Percentiles rank a stretch among this genome's conserved stretches.
phyloP scores from a whole-genome alignment of 805 yeast genomes.

The Hanseniaspora singularis region DNA sequence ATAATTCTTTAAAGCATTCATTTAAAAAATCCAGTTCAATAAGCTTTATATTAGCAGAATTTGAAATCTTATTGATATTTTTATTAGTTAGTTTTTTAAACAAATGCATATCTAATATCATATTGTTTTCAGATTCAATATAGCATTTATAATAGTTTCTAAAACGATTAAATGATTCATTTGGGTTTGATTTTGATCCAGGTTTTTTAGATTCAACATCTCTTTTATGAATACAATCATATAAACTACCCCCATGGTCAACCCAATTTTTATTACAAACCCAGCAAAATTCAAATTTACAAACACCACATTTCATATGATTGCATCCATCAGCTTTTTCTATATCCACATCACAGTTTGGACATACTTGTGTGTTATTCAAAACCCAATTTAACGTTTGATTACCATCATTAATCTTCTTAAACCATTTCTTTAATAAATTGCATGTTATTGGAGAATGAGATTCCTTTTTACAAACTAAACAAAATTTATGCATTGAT shows the following conservation, averaged over 20 bases:
- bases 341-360: constrained; percentile 64
- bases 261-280: constrained; percentile 71
- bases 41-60: constrained; percentile 59
- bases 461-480: constrained; percentile 57
- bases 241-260: constrained; percentile 50
- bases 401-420: constrained; percentile 72
- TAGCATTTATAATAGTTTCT: constrained; percentile 65
- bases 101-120: constrained; percentile 55
- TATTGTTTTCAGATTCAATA: constrained; percentile 63
- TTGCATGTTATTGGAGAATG: constrained; percentile 81
- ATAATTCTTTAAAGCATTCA: constrained; percentile 54
- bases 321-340: constrained; percentile 96
- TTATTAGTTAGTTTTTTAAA: constrained; percentile 46
- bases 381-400: constrained; percentile 82
- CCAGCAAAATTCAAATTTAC: constrained; percentile 84
- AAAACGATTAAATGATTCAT: constrained; percentile 44
- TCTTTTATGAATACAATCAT: constrained; percentile 52
- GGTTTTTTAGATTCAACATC: constrained; percentile 26
- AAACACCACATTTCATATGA: constrained; percentile 81
- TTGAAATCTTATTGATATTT: constrained; percentile 55
- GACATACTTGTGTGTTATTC: constrained; percentile 76
- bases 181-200: constrained; percentile 24
- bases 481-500: constrained; percentile 63
- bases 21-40: constrained; percentile 75
- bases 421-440: constrained; percentile 57